phyloP scores from a whole-genome alignment of 2,329 filamentous ascomycete genomes.

The Aspergillus quadricinctus region DNA sequence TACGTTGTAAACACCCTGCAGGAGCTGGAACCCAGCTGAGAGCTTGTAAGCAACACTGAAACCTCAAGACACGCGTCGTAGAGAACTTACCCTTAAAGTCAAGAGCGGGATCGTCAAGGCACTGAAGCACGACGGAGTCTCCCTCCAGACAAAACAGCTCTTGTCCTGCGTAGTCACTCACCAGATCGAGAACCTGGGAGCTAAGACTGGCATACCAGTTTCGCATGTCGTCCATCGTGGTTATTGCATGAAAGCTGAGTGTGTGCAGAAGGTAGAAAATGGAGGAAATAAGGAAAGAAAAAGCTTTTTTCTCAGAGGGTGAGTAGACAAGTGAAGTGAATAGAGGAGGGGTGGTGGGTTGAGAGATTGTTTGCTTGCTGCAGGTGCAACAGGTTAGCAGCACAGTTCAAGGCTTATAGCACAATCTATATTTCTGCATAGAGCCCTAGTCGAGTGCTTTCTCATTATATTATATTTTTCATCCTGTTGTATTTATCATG shows the following conservation, averaged over 20 bases:
- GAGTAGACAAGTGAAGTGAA: neutral
- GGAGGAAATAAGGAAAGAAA: neutral
- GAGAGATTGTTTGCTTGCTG: neutral
- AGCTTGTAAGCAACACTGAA: neutral
- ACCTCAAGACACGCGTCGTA: neutral
- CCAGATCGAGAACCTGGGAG: conserved; percentile 9
- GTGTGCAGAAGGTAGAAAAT: neutral
- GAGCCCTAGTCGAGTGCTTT: neutral
- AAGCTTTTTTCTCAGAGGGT: neutral
- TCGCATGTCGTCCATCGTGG: neutral
- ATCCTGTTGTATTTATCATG: neutral
- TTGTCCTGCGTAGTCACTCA: conserved; percentile 8
- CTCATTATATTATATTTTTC: neutral
- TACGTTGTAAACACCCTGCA: conserved; percentile 6
- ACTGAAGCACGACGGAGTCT: conserved; percentile 10
- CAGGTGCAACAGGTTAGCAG: neutral
- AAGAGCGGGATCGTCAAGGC: conserved; percentile 6
- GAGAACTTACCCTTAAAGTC: conserved; percentile 3
- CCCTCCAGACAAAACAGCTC: conserved; percentile 13
- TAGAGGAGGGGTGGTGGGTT: neutral
- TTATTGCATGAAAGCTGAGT: neutral
- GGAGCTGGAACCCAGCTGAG: conserved; percentile 6
- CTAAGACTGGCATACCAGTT: conserved; percentile 5
- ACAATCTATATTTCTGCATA: neutral
- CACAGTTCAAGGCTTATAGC: neutral